Evolutionary conservation across 2,329 filamentous ascomycete genomes (phyloP), one percentile per base, ranked within the genome.

Genomic region (Mariannaea elegans): DNA sequence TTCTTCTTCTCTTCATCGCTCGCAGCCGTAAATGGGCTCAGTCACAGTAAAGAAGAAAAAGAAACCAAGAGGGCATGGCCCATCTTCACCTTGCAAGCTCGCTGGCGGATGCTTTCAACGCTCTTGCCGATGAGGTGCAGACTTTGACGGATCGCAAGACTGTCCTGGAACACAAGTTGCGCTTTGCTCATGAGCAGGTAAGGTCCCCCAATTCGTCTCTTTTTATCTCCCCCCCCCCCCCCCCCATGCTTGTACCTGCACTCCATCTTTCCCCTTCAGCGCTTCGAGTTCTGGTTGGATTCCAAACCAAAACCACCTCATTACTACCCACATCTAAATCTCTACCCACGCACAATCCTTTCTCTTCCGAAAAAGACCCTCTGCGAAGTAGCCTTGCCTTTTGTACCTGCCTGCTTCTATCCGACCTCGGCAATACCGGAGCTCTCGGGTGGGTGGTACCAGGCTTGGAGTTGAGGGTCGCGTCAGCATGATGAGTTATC

Each of bases 101-200:
- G 67, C 78, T 90, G 73, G 81, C 86, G 65, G 84, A 87, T 78
- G 87, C 86, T 65, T 89, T 90, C 78, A 85, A 83, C 75, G 80
- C 86, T 55, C 80, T 90, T 56, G 87, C 87, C 67, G 83, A 88
- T 76, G 84, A 90, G 76, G 86, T 89, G 39, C 87, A 90, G 76
- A 81, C 79, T 55, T 73, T 90, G 72, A 83, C 83, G 65, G 87
- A 89, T 72, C 82, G 84, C 65, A 88, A 89, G 71, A 87, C 84
- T 24, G 83, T 89, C 54, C 77, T 90, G 59, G 86, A 89, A 77
- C 85, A 89, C 75, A 90, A 90, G 76, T 79, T 89, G 65, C 82
- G 85, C 52, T 89, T 86, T 76, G 87, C 87, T 29, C 86, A 88
- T 67, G 86, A 89, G 73, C 86, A 89, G 82, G 87, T 89, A 81